These are phyloP conservation scores for Paramecium sonneborni DNA, from an alignment of 73 alveolate genomes.

Conservation along the genomic window DNA sequence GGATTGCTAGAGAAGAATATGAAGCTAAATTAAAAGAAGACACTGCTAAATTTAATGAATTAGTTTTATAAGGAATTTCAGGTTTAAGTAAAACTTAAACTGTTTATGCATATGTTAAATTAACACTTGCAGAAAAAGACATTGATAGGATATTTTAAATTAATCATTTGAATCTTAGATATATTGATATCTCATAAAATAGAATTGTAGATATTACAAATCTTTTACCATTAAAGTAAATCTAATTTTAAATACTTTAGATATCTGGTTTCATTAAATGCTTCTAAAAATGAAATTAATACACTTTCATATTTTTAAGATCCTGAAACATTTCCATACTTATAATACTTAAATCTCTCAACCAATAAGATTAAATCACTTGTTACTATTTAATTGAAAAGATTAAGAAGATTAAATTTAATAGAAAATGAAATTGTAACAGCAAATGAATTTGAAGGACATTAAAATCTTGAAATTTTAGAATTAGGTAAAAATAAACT, in stretches of 20 bases:
- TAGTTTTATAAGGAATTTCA: constrained; percentile 6
- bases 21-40: constrained; percentile 51
- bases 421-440: constrained; percentile 26
- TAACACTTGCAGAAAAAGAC: constrained; percentile 24
- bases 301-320: neutral
- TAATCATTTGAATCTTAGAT: neutral
- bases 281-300: constrained; percentile 39
- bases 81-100: neutral
- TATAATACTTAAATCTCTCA: constrained; percentile 3
- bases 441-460: constrained; percentile 26
- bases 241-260: neutral
- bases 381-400: neutral
- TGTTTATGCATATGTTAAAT: constrained; percentile 21
- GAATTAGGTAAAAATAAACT: constrained; percentile 43
- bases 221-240: constrained; percentile 2
- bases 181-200: constrained; percentile 44
- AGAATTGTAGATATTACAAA: constrained; percentile 43
- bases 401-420: constrained; percentile 39
- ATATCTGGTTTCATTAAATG: constrained; percentile 15
- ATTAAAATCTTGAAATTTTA: neutral
- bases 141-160: constrained; percentile 19
- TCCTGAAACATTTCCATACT: constrained; percentile 8
- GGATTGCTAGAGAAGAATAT: constrained; percentile 58
- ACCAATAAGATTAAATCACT: neutral
- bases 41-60: constrained; percentile 48